Base-by-base conservation (phyloP, 768 basidiomycete species). In the Boletus rubescentipes region DNA sequence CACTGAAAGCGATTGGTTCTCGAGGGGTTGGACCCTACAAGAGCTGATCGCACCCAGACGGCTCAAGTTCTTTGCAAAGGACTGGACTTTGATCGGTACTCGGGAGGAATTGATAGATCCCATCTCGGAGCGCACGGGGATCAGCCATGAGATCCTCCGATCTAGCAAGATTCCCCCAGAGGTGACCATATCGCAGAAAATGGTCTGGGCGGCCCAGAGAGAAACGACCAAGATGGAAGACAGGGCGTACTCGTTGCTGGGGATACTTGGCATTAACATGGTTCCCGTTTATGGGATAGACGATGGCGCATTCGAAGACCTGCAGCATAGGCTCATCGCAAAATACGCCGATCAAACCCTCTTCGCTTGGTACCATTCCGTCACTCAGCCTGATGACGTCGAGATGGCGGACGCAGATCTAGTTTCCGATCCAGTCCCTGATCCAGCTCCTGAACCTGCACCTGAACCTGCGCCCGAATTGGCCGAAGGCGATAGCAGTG, bases 11-110 rank as follows among this genome's bases (percentile, higher is more conserved):
- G 59, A 62, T 16, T 72, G 70, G 71, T 69, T 72, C 53, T 40
- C 26, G 20, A 55, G 71, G 29, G 68, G 72, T 12, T 72, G 59
- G 67, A 71, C 69, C 8, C 47, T 71, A 6, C 68, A 69, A 42
- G 69, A 69, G 16, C 47, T 69, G 38, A 59, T 73, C 12, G 72
- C 71, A 14, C 71, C 71, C 3, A 57, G 18, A 20, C 23, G 14
- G 12, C 57, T 67, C 53, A 54, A 46, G 34, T 72, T 72, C 53
- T 72, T 63, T 37, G 54, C 61, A 1, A 51, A 53, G n/a, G 54
- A 66, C 38, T 72, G 72, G 70, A 9, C 4, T 9, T 30, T 47
- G 5, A 46, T 65, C 21, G 64, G 65, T 29, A 53, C 49, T 2
- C 52, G 64, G 26, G 58, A 55, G 11, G 31, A 44, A 0, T 39